These are phyloP conservation scores for Rosellinia necatrix DNA, from an alignment of 2,329 filamentous ascomycete species.

Conservation along the genomic window DNA sequence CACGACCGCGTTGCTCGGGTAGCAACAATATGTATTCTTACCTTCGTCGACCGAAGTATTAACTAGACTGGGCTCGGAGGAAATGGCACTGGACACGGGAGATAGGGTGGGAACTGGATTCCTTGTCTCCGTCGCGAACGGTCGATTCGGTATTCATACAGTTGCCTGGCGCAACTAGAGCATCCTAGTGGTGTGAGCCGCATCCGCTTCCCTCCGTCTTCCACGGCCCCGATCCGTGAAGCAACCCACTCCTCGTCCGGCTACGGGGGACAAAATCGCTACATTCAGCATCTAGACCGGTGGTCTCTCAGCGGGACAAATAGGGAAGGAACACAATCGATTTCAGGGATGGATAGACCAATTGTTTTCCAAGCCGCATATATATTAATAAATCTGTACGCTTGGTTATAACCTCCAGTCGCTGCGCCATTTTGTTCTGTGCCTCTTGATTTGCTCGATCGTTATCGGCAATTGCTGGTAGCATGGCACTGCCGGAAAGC, in stretches of 20 bases:
- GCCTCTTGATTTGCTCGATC: background rate
- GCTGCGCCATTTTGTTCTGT: background rate
- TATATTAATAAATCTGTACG: conserved; percentile 29
- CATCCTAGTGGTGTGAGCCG: conserved; percentile 14
- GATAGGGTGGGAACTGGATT: conserved; percentile 21
- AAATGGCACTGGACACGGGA: conserved; percentile 1
- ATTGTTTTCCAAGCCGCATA: conserved; percentile 19
- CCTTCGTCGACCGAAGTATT: conserved; percentile 22
- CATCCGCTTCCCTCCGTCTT: conserved; percentile 9
- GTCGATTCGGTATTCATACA: conserved; percentile 13
- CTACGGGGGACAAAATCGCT: conserved; percentile 18
- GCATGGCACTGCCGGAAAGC: background rate
- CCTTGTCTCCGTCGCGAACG: conserved; percentile 1
- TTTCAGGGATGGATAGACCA: conserved; percentile 27
- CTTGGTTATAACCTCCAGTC: background rate
- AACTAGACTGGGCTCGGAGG: conserved; percentile 10
- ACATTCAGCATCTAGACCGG: conserved; percentile 22
- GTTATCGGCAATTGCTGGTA: background rate
- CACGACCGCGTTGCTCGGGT: conserved; percentile 24
- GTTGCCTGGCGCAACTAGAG: conserved; percentile 19
- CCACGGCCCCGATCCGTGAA: background rate
- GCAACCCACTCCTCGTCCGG: conserved; percentile 22
- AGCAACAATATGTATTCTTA: conserved; percentile 26
- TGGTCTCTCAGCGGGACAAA: conserved; percentile 28
- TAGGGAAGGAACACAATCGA: conserved; percentile 12